Conservation (phyloP, 345 rosid genomes). For the Hevea brasiliensis region DNA sequence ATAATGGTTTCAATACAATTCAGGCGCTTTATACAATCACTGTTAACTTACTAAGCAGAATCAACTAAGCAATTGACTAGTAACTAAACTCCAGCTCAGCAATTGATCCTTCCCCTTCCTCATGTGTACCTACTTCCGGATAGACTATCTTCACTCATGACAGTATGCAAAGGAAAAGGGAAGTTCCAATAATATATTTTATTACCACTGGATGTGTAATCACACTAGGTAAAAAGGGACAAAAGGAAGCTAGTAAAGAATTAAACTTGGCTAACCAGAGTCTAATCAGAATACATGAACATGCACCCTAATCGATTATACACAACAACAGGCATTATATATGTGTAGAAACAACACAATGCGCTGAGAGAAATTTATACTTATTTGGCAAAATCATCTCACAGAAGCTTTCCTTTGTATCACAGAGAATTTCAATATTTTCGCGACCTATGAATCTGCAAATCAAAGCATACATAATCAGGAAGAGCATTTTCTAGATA, state of each 20-base stretch:
- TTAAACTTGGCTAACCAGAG: neutral
- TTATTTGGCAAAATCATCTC: neutral
- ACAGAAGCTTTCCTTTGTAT: constrained; percentile 3
- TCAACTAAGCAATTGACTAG: too few relatives aligned
- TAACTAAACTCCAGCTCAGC: too few relatives aligned
- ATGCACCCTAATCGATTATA: neutral
- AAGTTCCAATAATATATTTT: neutral
- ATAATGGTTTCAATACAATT: too few relatives aligned
- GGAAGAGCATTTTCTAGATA: neutral
- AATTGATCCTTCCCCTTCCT: too few relatives aligned
- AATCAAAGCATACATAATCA: neutral
- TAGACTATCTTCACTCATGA: too few relatives aligned
- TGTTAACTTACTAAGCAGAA: too few relatives aligned
- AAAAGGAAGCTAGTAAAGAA: neutral
- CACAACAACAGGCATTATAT: neutral
- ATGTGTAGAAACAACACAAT: neutral
- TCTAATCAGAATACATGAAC: neutral
- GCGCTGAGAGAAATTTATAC: neutral
- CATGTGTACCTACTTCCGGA: too few relatives aligned
- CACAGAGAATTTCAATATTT: neutral
- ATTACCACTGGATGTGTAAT: neutral
- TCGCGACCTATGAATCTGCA: neutral
- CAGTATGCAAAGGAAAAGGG: too few relatives aligned
- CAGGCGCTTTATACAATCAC: too few relatives aligned
- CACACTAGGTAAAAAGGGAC: neutral